Percentiles rank a stretch among this genome's conserved stretches.
phyloP scores from a whole-genome alignment of 805 yeast genomes.

The Millerago galiae region DNA sequence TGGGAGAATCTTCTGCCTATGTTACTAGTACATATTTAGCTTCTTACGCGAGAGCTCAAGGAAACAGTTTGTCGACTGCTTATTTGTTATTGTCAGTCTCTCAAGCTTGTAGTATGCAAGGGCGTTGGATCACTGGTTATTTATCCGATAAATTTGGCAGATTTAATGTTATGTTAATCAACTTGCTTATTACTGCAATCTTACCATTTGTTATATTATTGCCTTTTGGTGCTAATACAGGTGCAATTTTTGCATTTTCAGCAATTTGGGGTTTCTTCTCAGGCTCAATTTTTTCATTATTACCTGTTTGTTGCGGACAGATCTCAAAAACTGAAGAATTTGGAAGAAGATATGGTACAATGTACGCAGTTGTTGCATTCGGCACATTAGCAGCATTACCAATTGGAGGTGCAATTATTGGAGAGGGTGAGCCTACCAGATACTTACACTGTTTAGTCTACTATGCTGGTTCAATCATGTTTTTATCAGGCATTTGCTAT shows the following conservation, averaged over 20 bases:
- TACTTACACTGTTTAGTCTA: slow-evolving; percentile 29
- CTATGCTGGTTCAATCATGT: slow-evolving; percentile 29
- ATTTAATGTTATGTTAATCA: slow-evolving; percentile 43
- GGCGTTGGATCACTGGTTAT: slow-evolving; percentile 37
- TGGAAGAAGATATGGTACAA: slow-evolving; percentile 50
- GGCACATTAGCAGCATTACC: slow-evolving; percentile 45
- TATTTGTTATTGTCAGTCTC: slow-evolving; percentile 41
- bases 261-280: slow-evolving; percentile 46
- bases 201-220: slow-evolving; percentile 32
- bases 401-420: slow-evolving; percentile 43
- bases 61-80: slow-evolving; percentile 32
- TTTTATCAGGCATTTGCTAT: slow-evolving; percentile 35
- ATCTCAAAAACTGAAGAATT: slow-evolving; percentile 46
- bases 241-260: slow-evolving; percentile 36
- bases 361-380: slow-evolving; percentile 53
- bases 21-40: slow-evolving; percentile 42
- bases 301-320: slow-evolving; percentile 55
- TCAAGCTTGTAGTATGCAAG: slow-evolving; percentile 35
- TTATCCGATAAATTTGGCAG: slow-evolving; percentile 41
- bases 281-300: slow-evolving; percentile 46
- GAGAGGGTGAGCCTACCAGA: too few relatives aligned
- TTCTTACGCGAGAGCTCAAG: slow-evolving; percentile 43
- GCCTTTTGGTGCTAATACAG: slow-evolving; percentile 30
- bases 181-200: slow-evolving; percentile 24
- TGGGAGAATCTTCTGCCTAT: slow-evolving; percentile 41